Percentiles rank a stretch among this genome's conserved stretches.
Conservation (phyloP, 202 grass and related monocot species). For the Zoysia matrella region DNA sequence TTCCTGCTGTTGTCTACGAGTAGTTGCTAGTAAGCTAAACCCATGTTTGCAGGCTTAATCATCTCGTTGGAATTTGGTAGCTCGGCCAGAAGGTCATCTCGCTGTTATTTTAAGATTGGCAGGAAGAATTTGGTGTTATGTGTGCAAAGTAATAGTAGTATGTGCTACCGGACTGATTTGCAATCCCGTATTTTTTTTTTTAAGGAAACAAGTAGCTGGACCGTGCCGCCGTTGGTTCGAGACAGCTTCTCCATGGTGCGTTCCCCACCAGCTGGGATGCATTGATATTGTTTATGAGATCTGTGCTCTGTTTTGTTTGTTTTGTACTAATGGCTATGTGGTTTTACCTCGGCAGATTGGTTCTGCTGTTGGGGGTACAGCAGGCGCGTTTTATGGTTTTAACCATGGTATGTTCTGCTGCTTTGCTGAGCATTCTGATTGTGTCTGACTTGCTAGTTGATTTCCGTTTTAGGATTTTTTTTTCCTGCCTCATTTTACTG, state of each 20-base stretch:
- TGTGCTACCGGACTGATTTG: not conserved
- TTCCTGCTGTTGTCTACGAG: not conserved
- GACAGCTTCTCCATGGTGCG: slow-evolving; percentile 91
- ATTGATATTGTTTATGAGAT: slow-evolving; percentile 1
- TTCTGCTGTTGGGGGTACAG: slow-evolving; percentile 81
- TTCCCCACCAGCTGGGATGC: not conserved
- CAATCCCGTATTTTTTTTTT: slow-evolving; percentile 7
- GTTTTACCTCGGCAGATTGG: slow-evolving; percentile 62
- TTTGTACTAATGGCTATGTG: not conserved
- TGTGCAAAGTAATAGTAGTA: not conserved
- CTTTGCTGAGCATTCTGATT: not conserved
- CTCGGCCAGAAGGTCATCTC: not conserved
- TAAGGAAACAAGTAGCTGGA: slow-evolving; percentile 87
- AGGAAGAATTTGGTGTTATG: not conserved
- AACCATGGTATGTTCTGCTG: slow-evolving; percentile 47
- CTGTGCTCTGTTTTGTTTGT: not conserved
- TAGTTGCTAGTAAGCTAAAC: not conserved
- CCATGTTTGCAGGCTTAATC: not conserved
- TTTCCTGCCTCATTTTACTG: not conserved
- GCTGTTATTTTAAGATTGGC: not conserved
- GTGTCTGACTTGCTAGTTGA: too few relatives aligned
- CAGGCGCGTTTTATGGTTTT: slow-evolving; percentile 23
- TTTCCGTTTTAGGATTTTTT: not conserved
- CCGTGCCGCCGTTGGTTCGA: slow-evolving; percentile 65
- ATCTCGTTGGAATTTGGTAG: not conserved